These are phyloP conservation scores for Beta macrorhiza DNA, from an alignment of 179 eudicot species.

Conservation along the genomic window DNA sequence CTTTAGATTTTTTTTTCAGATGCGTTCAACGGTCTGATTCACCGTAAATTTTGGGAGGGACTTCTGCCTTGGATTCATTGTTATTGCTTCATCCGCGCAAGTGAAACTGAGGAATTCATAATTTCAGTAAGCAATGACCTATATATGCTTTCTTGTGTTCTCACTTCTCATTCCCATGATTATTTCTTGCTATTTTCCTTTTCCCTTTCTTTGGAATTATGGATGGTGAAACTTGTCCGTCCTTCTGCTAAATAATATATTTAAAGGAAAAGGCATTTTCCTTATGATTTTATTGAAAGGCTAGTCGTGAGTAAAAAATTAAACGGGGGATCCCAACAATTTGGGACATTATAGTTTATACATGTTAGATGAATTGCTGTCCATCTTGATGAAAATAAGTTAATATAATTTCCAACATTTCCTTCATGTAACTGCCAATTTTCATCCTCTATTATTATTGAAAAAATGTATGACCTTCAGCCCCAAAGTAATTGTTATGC, in stretches of 20 bases:
- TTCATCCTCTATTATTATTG: too few species aligned
- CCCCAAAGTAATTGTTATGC: too few species aligned
- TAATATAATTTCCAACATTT: neutral
- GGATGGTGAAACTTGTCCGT: neutral
- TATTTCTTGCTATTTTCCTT: neutral
- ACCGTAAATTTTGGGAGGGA: conserved; percentile 74
- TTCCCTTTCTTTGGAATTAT: neutral
- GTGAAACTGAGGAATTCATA: conserved; percentile 62
- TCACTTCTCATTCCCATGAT: neutral
- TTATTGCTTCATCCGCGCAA: conserved; percentile 91
- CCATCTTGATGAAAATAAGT: neutral
- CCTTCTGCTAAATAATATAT: neutral
- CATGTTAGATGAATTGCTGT: too few species aligned
- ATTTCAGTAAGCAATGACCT: conserved; percentile 52
- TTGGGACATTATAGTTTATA: too few species aligned
- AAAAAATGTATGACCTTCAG: too few species aligned
- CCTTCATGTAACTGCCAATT: too few species aligned
- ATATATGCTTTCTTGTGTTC: neutral
- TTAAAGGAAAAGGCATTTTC: neutral
- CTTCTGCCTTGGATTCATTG: conserved; percentile 87
- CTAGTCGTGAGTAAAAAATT: neutral
- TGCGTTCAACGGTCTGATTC: conserved; percentile 65
- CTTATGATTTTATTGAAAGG: neutral
- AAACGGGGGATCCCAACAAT: too few species aligned
- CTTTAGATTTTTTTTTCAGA: conserved; percentile 41